Percentiles rank a stretch among this genome's conserved stretches.
These are phyloP conservation scores for Penicillium sp. DNA, from an alignment of 2,329 filamentous ascomycete species.

Conservation along the genomic window DNA sequence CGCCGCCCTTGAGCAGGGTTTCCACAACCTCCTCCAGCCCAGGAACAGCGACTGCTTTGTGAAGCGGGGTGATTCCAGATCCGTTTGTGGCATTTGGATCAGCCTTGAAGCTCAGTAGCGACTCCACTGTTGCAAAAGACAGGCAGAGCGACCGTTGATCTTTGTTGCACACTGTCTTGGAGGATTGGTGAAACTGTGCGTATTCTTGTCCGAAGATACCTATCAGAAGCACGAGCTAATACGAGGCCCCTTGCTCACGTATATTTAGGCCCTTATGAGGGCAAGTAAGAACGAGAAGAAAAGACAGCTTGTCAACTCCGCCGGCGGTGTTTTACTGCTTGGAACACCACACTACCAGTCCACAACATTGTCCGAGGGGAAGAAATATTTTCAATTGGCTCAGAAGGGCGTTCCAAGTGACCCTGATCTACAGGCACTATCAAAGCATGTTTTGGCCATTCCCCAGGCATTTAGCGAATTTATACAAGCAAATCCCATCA, in stretches of 20 bases:
- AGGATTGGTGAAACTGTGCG: constrained; percentile 2
- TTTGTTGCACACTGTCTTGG: constrained; percentile 9
- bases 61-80: constrained; percentile 4
- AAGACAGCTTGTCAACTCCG: neutral
- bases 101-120: neutral
- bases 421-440: neutral
- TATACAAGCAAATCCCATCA: neutral
- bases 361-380: constrained; percentile 1
- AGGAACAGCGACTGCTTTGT: constrained; percentile 8
- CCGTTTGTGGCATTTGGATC: constrained; percentile 5
- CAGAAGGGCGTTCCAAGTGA: constrained; percentile 1
- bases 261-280: constrained; percentile 3
- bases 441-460: constrained; percentile 1
- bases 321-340: neutral
- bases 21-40: constrained; percentile 4
- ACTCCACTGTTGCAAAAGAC: constrained; percentile 2
- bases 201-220: neutral
- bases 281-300: constrained; percentile 5
- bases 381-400: constrained; percentile 7
- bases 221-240: neutral
- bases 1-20: neutral
- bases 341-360: constrained; percentile 8
- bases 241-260: neutral
- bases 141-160: constrained; percentile 1
- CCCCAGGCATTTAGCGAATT: neutral